phyloP scores from a whole-genome alignment of 495 filamentous ascomycete genomes.

The Xeromyces bisporus region DNA sequence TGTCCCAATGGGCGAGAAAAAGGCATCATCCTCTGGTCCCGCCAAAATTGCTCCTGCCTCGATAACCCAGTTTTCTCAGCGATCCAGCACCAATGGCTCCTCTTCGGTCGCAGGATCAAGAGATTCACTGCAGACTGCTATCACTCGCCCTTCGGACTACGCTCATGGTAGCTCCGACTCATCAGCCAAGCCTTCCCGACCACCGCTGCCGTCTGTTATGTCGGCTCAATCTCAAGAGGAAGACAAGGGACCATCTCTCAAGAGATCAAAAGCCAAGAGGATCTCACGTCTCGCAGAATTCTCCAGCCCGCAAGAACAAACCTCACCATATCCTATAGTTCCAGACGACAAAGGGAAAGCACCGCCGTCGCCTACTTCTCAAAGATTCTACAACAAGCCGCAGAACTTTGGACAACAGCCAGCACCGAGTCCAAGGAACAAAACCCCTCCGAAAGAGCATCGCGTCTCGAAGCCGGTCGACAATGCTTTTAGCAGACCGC shows the following conservation, averaged over 20 bases:
- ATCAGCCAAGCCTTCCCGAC: conserved; percentile 8
- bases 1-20: conserved; percentile 62
- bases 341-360: conserved; percentile 4
- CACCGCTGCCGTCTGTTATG: conserved; percentile 12
- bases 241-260: conserved; percentile 23
- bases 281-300: conserved; percentile 27
- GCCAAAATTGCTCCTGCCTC: conserved; percentile 18
- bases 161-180: conserved; percentile 12
- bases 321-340: conserved; percentile 8
- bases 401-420: conserved; percentile 5
- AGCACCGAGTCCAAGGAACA: too few species aligned
- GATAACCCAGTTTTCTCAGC: conserved; percentile 21
- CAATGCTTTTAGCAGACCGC: conserved; percentile 11
- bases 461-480: conserved; percentile 8
- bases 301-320: conserved; percentile 14
- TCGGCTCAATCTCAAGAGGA: conserved; percentile 10
- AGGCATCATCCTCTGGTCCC: conserved; percentile 14
- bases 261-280: conserved; percentile 39
- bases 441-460: conserved; percentile 10
- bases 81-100: conserved; percentile 18
- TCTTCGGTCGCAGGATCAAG: conserved; percentile 14
- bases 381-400: conserved; percentile 1
- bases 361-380: conserved; percentile 1
- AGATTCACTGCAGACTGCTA: conserved; percentile 17
- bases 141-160: conserved; percentile 25